These are phyloP conservation scores for Eucalyptus dawsonii DNA, from an alignment of 345 rosid genomes.

Conservation along the genomic window DNA sequence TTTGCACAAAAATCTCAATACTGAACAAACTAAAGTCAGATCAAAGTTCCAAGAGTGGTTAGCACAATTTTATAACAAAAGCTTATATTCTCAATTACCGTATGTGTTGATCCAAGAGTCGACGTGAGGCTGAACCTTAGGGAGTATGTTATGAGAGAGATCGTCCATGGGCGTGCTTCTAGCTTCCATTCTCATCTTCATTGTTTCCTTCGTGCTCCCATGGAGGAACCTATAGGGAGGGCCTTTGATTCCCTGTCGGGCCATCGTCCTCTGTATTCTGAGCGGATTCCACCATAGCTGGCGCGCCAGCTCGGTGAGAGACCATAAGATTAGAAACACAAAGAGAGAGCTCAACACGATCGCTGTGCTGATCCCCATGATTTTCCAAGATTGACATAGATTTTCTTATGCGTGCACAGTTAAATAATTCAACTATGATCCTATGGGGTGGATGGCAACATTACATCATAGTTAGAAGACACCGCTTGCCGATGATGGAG, in stretches of 20 bases:
- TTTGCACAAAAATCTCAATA: not conserved
- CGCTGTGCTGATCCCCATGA: not conserved
- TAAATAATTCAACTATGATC: not conserved
- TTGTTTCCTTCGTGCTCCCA: not conserved
- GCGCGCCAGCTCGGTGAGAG: not conserved
- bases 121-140: not conserved
- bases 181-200: not conserved
- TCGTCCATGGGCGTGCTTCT: not conserved
- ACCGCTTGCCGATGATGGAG: too few species aligned
- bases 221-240: not conserved
- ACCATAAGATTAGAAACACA: not conserved
- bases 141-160: not conserved
- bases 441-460: not conserved
- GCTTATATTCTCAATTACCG: not conserved
- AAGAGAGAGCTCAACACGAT: not conserved
- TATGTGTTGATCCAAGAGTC: not conserved
- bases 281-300: not conserved
- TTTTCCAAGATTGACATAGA: not conserved
- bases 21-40: not conserved
- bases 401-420: not conserved
- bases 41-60: too few species aligned
- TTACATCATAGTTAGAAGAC: too few species aligned
- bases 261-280: not conserved
- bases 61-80: not conserved
- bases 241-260: not conserved